Evolutionary conservation across 331 rosid genomes (phyloP).

Genomic region (Telfairia occidentalis): DNA sequence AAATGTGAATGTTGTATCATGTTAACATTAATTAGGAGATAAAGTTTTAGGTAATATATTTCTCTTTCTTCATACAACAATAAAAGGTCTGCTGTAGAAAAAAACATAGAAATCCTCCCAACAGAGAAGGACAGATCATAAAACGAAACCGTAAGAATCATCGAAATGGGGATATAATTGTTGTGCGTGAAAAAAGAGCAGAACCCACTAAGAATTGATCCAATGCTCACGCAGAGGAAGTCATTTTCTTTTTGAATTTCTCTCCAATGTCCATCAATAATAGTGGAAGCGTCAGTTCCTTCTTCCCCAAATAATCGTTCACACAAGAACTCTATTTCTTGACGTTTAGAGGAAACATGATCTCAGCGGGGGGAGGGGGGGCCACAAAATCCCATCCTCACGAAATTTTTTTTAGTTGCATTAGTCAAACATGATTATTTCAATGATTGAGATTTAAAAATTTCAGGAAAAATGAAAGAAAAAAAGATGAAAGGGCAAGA

Average conservation of each 20-base stretch:
- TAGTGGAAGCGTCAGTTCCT: constrained; percentile 20
- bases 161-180: neutral
- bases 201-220: neutral
- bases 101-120: neutral
- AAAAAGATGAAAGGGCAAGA: neutral
- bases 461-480: neutral
- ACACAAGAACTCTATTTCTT: neutral
- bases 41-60: neutral
- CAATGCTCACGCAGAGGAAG: neutral
- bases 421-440: constrained; percentile 19
- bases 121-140: neutral
- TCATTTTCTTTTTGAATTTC: neutral
- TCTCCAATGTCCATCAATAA: constrained; percentile 12
- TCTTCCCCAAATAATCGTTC: constrained; percentile 12
- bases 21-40: neutral
- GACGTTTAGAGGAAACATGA: constrained; percentile 16
- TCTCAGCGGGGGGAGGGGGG: constrained; percentile 30
- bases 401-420: constrained; percentile 14
- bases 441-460: neutral
- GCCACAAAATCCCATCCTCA: constrained; percentile 27
- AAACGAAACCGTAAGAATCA: neutral
- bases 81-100: neutral
- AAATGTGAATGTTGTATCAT: no score
- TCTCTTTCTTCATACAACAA: neutral
- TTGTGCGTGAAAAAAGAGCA: neutral